These are phyloP conservation scores for Phytophthora fragariae DNA, from an alignment of 352 stramenopile genomes.

Conservation along the genomic window DNA sequence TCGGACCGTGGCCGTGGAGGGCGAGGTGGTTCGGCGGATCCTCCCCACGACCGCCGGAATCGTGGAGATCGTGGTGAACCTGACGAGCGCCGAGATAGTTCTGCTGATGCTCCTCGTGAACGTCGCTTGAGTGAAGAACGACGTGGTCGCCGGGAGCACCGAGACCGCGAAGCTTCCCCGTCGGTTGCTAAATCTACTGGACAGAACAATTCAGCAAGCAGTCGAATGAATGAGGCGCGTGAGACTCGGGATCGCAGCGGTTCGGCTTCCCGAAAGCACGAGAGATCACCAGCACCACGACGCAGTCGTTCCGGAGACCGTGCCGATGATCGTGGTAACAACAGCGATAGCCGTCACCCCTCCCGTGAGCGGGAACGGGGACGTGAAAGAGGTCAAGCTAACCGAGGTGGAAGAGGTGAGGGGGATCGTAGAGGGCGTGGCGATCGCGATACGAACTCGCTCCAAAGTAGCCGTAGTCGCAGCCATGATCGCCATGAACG, in stretches of 20 bases:
- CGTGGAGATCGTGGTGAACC: slow-evolving; percentile 34
- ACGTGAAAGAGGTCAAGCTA: slow-evolving; percentile 35
- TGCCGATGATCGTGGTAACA: slow-evolving; percentile 33
- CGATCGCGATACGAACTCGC: slow-evolving; percentile 21
- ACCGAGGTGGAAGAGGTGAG: slow-evolving; percentile 35
- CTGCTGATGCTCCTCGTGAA: slow-evolving; percentile 23
- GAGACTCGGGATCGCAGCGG: slow-evolving; percentile 34
- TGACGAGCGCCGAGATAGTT: slow-evolving; percentile 23
- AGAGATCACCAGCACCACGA: slow-evolving; percentile 35
- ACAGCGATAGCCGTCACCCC: slow-evolving; percentile 32
- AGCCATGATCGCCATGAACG: slow-evolving; percentile 42
- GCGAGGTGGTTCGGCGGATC: slow-evolving; percentile 24
- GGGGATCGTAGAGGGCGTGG: slow-evolving; percentile 30
- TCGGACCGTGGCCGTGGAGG: slow-evolving; percentile 22
- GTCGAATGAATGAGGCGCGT: slow-evolving; percentile 24
- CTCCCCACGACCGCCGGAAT: slow-evolving; percentile 30
- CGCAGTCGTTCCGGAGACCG: slow-evolving; percentile 56
- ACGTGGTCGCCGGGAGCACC: slow-evolving; percentile 37
- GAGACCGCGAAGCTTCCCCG: slow-evolving; percentile 44
- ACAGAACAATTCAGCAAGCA: slow-evolving; percentile 33
- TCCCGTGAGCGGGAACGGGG: slow-evolving; percentile 46
- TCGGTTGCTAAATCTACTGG: not conserved
- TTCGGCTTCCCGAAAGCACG: slow-evolving; percentile 40
- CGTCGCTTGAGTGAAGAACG: slow-evolving; percentile 40
- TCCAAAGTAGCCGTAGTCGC: slow-evolving; percentile 29